Conservation (phyloP, 2,329 filamentous ascomycete species). For the Xylaria sp. region DNA sequence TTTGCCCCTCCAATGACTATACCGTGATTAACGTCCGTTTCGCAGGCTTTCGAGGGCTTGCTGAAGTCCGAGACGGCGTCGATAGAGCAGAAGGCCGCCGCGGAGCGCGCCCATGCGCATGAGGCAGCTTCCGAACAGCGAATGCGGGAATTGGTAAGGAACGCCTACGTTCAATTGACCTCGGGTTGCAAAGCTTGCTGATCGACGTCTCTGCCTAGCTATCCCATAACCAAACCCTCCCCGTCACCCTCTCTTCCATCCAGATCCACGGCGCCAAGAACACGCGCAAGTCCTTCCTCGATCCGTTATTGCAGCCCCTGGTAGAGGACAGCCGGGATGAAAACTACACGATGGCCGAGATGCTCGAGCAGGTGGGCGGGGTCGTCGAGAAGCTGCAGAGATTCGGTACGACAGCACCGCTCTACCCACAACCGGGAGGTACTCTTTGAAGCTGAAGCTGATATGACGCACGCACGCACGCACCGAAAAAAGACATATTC, state of each 20-base stretch:
- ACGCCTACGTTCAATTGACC: constrained; percentile 1
- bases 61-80: constrained; percentile 34
- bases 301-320: constrained; percentile 78
- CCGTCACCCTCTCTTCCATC: constrained; percentile 85
- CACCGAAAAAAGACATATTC: constrained; percentile 92
- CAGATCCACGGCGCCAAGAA: constrained; percentile 80
- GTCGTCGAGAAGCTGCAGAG: constrained; percentile 63
- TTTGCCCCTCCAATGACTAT: constrained; percentile 1
- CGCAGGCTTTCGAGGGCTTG: constrained; percentile 36
- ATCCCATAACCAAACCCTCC: constrained; percentile 80
- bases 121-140: constrained; percentile 60
- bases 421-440: constrained; percentile 16
- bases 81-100: constrained; percentile 33
- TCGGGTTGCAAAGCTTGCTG: constrained; percentile 9
- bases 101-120: constrained; percentile 37
- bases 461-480: constrained; percentile 18
- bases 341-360: constrained; percentile 78
- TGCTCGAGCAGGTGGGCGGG: constrained; percentile 51
- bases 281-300: constrained; percentile 82
- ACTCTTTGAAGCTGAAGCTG: constrained; percentile 28
- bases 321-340: constrained; percentile 68
- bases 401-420: constrained; percentile 66
- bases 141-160: constrained; percentile 66
- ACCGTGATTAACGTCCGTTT: constrained; percentile 1
- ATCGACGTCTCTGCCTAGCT: constrained; percentile 52